Base-by-base conservation (phyloP, 148 eudicot species). In the Silene uniflora region DNA sequence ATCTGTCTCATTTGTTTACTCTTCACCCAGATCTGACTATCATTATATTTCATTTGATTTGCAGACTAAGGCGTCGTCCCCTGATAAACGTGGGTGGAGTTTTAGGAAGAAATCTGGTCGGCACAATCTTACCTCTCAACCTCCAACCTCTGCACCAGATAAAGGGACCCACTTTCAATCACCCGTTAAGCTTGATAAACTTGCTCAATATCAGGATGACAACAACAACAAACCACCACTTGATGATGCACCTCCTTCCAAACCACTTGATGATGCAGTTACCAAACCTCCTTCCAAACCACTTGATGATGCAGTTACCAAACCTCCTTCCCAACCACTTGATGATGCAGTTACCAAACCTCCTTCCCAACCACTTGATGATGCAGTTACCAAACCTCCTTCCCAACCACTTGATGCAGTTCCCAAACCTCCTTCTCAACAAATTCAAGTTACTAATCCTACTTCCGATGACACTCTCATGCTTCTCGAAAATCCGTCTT, bases 1-100 rank as follows among this genome's bases (percentile, higher is more conserved):
- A 61, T 61, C 23, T 61, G 65, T 10, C 54, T 49, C 0, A 49
- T 49, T 10, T 32, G 0, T 32, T 29, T 3, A 29, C 32, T 29
- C 2, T 29, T 29, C 32, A 29, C 32, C 2, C 35, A 32, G 35
- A 32, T 32, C 35, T 32, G 35, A 32, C 5, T 32, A 1, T 29
- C 32, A 29, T 29, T 29, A 1, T 1, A 29, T 29, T 29, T 29
- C 32, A 47, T 47, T 70, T 85, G 22, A n/a, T 44, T 81, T 81
- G 6, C 83, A 94, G 97, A 77, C 79, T 56, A 91, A 94, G 86
- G 80, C 84, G 44, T 82, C 88, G 44, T 82, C 88, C 62, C 80
- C 79, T 23, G 91, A 88, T 78, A 91, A 87, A 76, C 88, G 91
- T 62, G 88, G 98, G 23, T 94, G 98, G 98, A 91, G 95, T 87